A percentile compares a stretch with the other conserved stretches of the same genome.
phyloP scores from a whole-genome alignment of 2,329 filamentous ascomycete species.

The Botryotinia globosa region DNA sequence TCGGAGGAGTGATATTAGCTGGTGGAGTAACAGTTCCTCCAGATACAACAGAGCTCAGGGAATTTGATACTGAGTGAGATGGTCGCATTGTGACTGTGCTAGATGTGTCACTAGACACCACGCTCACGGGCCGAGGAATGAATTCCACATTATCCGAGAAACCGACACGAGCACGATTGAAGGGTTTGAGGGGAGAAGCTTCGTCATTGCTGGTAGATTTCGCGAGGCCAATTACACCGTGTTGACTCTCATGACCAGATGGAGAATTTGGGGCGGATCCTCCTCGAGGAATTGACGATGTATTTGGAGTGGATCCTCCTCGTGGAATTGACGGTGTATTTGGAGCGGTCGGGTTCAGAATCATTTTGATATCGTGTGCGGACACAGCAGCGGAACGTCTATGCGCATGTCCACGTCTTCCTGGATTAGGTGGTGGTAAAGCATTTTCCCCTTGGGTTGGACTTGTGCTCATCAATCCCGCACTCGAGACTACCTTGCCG shows the following conservation, averaged over 20 bases:
- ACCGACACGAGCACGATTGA: slow-evolving; percentile 65
- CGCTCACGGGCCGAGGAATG: slow-evolving; percentile 76
- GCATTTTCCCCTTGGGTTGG: slow-evolving; percentile 63
- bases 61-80: slow-evolving; percentile 69
- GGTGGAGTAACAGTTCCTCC: slow-evolving; percentile 46
- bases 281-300: slow-evolving; percentile 25
- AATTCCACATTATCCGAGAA: slow-evolving; percentile 84
- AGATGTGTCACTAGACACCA: slow-evolving; percentile 80
- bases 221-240: not conserved
- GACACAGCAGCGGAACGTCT: slow-evolving; percentile 74
- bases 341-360: slow-evolving; percentile 51
- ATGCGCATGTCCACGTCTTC: slow-evolving; percentile 71
- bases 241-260: slow-evolving; percentile 33
- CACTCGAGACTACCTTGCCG: slow-evolving; percentile 41
- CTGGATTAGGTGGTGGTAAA: slow-evolving; percentile 50
- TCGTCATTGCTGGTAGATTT: slow-evolving; percentile 13
- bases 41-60: slow-evolving; percentile 73
- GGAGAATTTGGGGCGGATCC: slow-evolving; percentile 45
- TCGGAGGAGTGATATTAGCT: slow-evolving; percentile 33
- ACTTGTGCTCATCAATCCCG: slow-evolving; percentile 62
- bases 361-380: slow-evolving; percentile 72
- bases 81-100: slow-evolving; percentile 66
- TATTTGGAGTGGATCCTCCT: slow-evolving; percentile 31
- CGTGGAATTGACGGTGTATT: slow-evolving; percentile 22
- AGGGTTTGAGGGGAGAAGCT: slow-evolving; percentile 23